These are phyloP conservation scores for Aplosporella prunicola DNA, from an alignment of 2,329 filamentous ascomycete genomes.

Conservation along the genomic window DNA sequence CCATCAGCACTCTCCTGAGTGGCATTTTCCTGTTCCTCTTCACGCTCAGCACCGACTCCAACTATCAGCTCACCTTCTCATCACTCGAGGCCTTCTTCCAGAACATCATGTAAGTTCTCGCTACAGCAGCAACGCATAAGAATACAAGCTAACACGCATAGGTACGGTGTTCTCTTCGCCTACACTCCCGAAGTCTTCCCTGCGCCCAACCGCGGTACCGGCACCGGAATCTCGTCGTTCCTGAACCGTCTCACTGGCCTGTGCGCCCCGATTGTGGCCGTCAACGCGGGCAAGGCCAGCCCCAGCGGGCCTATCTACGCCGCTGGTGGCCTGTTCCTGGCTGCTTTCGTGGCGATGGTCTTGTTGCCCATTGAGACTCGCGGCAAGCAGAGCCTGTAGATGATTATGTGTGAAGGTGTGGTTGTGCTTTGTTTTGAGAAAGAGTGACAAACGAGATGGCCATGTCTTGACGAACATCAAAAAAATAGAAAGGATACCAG, in stretches of 20 bases:
- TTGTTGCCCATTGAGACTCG: constrained; percentile 35
- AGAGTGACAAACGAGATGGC: too few species aligned
- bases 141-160: neutral
- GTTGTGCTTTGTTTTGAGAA: too few species aligned
- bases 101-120: constrained; percentile 21
- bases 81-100: constrained; percentile 63
- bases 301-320: constrained; percentile 36
- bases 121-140: neutral
- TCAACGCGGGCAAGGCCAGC: constrained; percentile 29
- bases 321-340: constrained; percentile 34
- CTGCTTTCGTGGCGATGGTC: constrained; percentile 34
- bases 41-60: constrained; percentile 46
- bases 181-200: constrained; percentile 73
- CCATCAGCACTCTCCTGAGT: constrained; percentile 56
- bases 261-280: constrained; percentile 58
- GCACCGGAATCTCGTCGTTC: constrained; percentile 62
- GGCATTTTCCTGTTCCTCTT: constrained; percentile 62
- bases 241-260: constrained; percentile 60
- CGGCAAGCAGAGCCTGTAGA: constrained; percentile 34
- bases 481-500: too few species aligned
- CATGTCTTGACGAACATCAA: too few species aligned
- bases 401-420: too few species aligned
- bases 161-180: constrained; percentile 63
- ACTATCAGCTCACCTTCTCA: constrained; percentile 54
- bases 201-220: constrained; percentile 60